These are phyloP conservation scores for Crithidia expoeki DNA, from an alignment of 208 protist species.

Conservation along the genomic window DNA sequence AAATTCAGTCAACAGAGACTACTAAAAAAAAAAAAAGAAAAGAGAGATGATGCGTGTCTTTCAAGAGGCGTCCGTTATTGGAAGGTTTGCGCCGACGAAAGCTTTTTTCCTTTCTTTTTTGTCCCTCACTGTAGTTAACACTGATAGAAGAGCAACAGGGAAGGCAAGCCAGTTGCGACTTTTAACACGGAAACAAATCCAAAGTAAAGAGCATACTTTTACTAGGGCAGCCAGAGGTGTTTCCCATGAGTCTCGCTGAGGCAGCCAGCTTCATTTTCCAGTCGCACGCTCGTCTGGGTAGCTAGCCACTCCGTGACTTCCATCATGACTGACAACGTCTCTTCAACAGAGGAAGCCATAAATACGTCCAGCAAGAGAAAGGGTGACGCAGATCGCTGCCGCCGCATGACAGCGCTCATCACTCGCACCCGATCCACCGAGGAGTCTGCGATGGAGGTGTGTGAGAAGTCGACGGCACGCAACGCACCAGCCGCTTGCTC, in stretches of 20 bases:
- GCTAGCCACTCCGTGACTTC: constrained; percentile 33
- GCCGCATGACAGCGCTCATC: constrained; percentile 50
- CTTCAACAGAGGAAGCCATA: constrained; percentile 16
- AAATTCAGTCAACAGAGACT: background rate
- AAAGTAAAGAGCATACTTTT: too few species aligned
- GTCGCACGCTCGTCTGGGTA: constrained; percentile 22
- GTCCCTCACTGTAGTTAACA: too few species aligned
- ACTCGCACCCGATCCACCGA: constrained; percentile 40
- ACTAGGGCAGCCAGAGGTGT: background rate
- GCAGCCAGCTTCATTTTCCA: constrained; percentile 16
- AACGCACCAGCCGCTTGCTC: constrained; percentile 61
- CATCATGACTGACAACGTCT: constrained; percentile 30
- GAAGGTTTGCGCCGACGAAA: too few species aligned
- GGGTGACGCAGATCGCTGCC: constrained; percentile 32
- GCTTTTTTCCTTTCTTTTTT: too few species aligned
- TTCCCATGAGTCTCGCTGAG: background rate
- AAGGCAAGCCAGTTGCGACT: too few species aligned
- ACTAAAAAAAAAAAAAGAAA: too few species aligned
- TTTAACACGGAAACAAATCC: too few species aligned
- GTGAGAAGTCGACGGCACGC: constrained; percentile 43
- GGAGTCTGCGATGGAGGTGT: constrained; percentile 56
- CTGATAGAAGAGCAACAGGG: too few species aligned
- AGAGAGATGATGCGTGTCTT: too few species aligned
- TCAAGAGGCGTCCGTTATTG: too few species aligned
- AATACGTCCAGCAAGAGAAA: constrained; percentile 27